Base-by-base conservation (phyloP, 768 basidiomycete species). In the Trametes punicea region DNA sequence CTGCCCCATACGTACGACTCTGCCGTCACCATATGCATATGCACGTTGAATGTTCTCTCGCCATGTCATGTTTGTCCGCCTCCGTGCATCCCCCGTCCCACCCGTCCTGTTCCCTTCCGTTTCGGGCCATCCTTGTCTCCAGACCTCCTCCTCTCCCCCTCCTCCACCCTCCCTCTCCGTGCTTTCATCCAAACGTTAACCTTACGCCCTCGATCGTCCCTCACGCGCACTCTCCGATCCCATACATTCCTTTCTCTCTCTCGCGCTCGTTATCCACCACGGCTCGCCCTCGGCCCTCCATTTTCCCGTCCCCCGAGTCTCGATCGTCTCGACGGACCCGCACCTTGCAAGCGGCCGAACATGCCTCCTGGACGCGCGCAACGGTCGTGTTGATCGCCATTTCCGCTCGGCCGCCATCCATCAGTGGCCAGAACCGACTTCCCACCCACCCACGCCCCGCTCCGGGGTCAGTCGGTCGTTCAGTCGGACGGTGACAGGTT, bases 131-230 rank as follows among this genome's bases (percentile, higher is more conserved):
- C 27, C 50, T 41, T 31, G 39, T 52, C n/a, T n/a, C n/a, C n/a
- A n/a, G n/a, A n/a, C n/a, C n/a, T n/a, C n/a, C n/a, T n/a, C n/a
- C n/a, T 36, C 4, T 38, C 36, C 36, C 20, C 36, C 9, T 38
- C 36, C 9, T 38, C 36, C 23, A 6, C 13, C 21, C n/a, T n/a
- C n/a, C n/a, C n/a, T n/a, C 34, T 23, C 16, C 33, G 8, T 36
- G 30, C 51, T 30, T 45, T 53, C 51, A 36, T 15, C 42, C 42
- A 53, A 53, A 53, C 51, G 51, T 53, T 53, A 53, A 53, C 51
- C 42, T 53, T 53, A n/a, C 18, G 5, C 15, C 16, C 39, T 51
- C 49, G 49, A 51, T 51, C 49, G 49, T 51, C 39, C 40, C 51
- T n/a, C n/a, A n/a, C n/a, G n/a, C n/a, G n/a, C n/a, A n/a, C n/a